These are phyloP conservation scores for Metschnikowia bowlesiae DNA, from an alignment of 805 yeast species.

Conservation along the genomic window DNA sequence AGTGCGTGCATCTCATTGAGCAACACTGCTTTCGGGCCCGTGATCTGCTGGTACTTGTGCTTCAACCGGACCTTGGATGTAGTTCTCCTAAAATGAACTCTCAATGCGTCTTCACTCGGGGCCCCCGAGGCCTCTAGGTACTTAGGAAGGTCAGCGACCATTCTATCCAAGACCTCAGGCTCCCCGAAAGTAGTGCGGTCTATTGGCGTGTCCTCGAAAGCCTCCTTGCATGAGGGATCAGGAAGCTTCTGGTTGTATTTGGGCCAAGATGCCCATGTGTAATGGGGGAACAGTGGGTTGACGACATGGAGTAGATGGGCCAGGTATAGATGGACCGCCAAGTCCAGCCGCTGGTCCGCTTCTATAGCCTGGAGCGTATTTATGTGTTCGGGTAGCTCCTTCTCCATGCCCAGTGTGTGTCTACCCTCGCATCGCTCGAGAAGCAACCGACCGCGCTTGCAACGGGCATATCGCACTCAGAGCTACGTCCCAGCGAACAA, in stretches of 20 bases:
- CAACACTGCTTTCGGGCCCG: constrained; percentile 10
- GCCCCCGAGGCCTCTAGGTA: neutral
- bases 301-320: constrained; percentile 41
- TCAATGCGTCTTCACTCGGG: neutral
- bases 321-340: constrained; percentile 63
- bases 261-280: constrained; percentile 63
- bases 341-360: constrained; percentile 47
- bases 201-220: constrained; percentile 8
- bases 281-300: constrained; percentile 32
- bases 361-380: constrained; percentile 35
- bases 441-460: neutral
- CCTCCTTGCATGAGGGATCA: constrained; percentile 10
- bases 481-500: neutral
- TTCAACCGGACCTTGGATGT: neutral
- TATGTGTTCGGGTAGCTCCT: constrained; percentile 1
- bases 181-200: neutral
- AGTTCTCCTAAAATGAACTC: neutral
- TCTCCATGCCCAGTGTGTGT: neutral
- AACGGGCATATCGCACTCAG: neutral
- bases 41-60: constrained; percentile 1
- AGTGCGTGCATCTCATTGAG: constrained; percentile 16
- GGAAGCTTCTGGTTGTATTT: constrained; percentile 12
- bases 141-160: neutral
- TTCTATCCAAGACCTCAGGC: neutral
- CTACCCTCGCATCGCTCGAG: neutral